Evolutionary conservation across 2,329 filamentous ascomycete genomes (phyloP).

Genomic region (Dichotomopilus funicola): DNA sequence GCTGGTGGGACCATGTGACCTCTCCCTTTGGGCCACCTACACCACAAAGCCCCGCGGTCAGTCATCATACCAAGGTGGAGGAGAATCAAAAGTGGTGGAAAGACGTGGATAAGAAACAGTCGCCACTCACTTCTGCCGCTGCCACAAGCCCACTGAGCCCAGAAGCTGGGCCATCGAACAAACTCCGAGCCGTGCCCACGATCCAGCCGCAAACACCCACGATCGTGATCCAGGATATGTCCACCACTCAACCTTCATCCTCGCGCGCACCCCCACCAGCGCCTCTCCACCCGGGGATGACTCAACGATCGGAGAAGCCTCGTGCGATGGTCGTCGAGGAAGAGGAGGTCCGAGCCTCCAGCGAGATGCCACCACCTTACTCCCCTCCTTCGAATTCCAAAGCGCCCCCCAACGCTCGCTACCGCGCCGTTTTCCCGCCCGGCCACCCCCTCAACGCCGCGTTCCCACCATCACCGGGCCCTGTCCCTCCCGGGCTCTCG

Average conservation of each 20-base stretch:
- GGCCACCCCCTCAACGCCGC: constrained; percentile 41
- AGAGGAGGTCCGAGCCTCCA: constrained; percentile 30
- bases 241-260: constrained; percentile 7
- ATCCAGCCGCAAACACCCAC: constrained; percentile 10
- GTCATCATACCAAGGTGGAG: constrained; percentile 22
- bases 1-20: constrained; percentile 74
- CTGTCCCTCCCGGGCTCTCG: constrained; percentile 56
- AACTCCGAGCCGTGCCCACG: background rate
- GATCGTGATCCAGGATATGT: constrained; percentile 19
- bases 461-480: constrained; percentile 53
- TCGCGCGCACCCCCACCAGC: constrained; percentile 7
- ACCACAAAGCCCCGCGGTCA: constrained; percentile 35
- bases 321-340: constrained; percentile 28
- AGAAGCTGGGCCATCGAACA: constrained; percentile 2
- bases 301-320: constrained; percentile 33
- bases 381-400: constrained; percentile 37
- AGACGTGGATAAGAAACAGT: constrained; percentile 15
- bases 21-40: constrained; percentile 56
- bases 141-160: background rate
- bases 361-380: constrained; percentile 49
- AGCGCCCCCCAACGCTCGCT: constrained; percentile 37
- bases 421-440: constrained; percentile 53
- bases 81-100: constrained; percentile 36
- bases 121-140: background rate
- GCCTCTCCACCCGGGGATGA: background rate